phyloP scores from a whole-genome alignment of 208 protist species.

The Leishmania tropica region DNA sequence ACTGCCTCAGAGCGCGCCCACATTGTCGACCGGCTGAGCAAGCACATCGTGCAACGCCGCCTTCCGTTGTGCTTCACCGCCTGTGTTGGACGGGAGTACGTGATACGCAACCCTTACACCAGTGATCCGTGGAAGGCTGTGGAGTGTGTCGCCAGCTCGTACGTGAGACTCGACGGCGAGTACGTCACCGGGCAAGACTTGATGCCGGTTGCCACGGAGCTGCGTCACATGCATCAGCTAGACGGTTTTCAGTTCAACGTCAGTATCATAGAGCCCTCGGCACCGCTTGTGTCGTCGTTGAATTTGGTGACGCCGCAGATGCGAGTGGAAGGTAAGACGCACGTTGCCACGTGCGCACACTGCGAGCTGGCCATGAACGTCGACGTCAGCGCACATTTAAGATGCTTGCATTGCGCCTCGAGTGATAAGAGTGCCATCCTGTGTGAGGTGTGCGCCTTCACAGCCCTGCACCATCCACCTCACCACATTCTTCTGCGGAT shows the following conservation, averaged over 20 bases:
- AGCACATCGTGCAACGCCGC: constrained; percentile 36
- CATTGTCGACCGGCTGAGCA: constrained; percentile 23
- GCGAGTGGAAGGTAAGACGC: constrained; percentile 34
- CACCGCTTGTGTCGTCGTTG: constrained; percentile 47
- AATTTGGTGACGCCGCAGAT: constrained; percentile 65
- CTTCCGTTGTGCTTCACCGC: constrained; percentile 69
- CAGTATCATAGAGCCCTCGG: constrained; percentile 61
- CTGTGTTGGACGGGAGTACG: constrained; percentile 48
- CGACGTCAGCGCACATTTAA: constrained; percentile 55
- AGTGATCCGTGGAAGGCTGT: constrained; percentile 46
- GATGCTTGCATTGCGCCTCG: constrained; percentile 76
- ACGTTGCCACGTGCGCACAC: constrained; percentile 52
- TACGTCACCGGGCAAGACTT: constrained; percentile 18
- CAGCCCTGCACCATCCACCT: constrained; percentile 35
- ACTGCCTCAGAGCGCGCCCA: constrained; percentile 8
- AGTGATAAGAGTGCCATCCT: constrained; percentile 10
- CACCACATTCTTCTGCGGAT: constrained; percentile 79
- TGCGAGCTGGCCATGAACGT: constrained; percentile 57
- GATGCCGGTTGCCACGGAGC: constrained; percentile 15
- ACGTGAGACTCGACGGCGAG: constrained; percentile 47
- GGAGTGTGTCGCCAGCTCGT: constrained; percentile 34
- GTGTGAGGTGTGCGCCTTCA: constrained; percentile 36
- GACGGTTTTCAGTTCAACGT: constrained; percentile 55
- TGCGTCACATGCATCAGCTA: constrained; percentile 32
- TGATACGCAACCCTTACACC: constrained; percentile 42